Evolutionary conservation across 768 basidiomycete genomes (phyloP).

Genomic region (Leccinum variicolor): DNA sequence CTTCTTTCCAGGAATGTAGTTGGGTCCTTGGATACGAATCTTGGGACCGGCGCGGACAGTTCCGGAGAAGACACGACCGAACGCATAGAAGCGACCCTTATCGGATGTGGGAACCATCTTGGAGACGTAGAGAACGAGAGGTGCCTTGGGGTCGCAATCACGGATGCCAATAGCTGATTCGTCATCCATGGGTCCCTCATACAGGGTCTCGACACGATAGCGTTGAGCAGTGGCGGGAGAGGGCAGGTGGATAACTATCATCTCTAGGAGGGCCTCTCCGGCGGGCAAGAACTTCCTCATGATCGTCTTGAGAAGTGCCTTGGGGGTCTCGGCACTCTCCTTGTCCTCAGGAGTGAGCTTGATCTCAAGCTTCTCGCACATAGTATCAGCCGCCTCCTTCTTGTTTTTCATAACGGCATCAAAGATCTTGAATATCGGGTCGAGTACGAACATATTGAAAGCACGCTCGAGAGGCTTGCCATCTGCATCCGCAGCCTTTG

Average conservation of each 20-base stretch:
- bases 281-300: slow-evolving; percentile 99
- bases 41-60: slow-evolving; percentile 97
- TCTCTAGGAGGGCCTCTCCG: slow-evolving; percentile 97
- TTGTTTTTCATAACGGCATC: slow-evolving; percentile 99
- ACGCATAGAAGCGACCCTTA: slow-evolving; percentile 99
- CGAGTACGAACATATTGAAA: slow-evolving; percentile 97
- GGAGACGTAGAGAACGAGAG: slow-evolving; percentile 96
- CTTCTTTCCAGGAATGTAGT: slow-evolving; percentile 98
- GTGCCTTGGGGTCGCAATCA: slow-evolving; percentile 95
- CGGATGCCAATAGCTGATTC: slow-evolving; percentile 98
- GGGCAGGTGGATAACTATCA: slow-evolving; percentile 99
- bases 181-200: slow-evolving; percentile 99
- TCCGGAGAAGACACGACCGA: slow-evolving; percentile 99
- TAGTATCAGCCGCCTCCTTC: slow-evolving; percentile 77
- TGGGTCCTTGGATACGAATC: slow-evolving; percentile 98
- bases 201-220: slow-evolving; percentile 99
- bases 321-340: slow-evolving; percentile 77
- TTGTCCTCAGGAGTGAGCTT: slow-evolving; percentile 85
- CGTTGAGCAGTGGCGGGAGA: slow-evolving; percentile 96
- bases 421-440: slow-evolving; percentile 99
- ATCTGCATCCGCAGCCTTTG: slow-evolving; percentile 66
- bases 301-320: slow-evolving; percentile 92
- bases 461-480: slow-evolving; percentile 96
- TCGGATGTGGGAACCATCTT: slow-evolving; percentile 99
- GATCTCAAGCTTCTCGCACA: slow-evolving; percentile 96